Percentiles rank a stretch among this genome's conserved stretches.
Conservation (phyloP, 2,329 filamentous ascomycete genomes). For the Penicillium fuscoglaucum region DNA sequence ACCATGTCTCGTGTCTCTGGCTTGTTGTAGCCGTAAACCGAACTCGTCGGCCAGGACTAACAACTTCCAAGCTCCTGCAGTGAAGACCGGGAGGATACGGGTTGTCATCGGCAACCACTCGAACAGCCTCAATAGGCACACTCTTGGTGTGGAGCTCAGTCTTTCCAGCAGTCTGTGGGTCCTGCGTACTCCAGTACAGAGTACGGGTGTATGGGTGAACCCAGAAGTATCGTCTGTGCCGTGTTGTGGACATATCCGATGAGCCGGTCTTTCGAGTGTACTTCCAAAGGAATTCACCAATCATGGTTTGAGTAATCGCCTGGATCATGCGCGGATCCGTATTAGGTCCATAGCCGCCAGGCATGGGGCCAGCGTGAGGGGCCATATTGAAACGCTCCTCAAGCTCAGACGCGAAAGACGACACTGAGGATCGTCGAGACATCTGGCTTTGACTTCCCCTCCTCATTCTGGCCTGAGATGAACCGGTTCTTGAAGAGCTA, state of each 20-base stretch:
- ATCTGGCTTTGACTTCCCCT: constrained; percentile 44
- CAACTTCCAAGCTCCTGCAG: constrained; percentile 86
- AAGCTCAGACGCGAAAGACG: constrained; percentile 92
- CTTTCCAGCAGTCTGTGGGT: constrained; percentile 77
- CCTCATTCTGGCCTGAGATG: constrained; percentile 59
- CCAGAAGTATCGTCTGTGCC: constrained; percentile 97
- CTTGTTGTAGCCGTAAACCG: constrained; percentile 94
- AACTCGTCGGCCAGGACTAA: constrained; percentile 83
- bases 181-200: constrained; percentile 91
- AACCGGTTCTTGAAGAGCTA: constrained; percentile 50
- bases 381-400: constrained; percentile 86
- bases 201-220: constrained; percentile 96
- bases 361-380: constrained; percentile 49
- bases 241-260: constrained; percentile 80
- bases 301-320: constrained; percentile 99
- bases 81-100: constrained; percentile 92
- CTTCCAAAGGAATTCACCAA: constrained; percentile 98
- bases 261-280: constrained; percentile 95
- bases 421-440: constrained; percentile 79
- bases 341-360: constrained; percentile 63
- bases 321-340: constrained; percentile 98
- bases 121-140: constrained; percentile 87
- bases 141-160: constrained; percentile 80
- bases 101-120: constrained; percentile 91
- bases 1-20: constrained; percentile 97